These are phyloP conservation scores for Plectosphaerella cucumerina DNA, from an alignment of 2,329 filamentous ascomycete species.

Conservation along the genomic window DNA sequence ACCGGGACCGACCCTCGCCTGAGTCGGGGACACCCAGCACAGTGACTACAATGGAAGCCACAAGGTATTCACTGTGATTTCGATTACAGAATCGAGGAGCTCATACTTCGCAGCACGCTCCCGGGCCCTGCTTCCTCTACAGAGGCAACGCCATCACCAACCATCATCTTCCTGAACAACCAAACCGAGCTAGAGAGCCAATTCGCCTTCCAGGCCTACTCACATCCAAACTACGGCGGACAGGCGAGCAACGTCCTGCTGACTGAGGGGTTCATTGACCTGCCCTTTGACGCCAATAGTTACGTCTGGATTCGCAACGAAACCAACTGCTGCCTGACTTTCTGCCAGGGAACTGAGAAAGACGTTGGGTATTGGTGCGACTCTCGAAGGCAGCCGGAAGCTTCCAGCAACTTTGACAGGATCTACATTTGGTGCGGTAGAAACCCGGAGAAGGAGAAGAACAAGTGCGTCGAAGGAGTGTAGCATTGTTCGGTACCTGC, in stretches of 20 bases:
- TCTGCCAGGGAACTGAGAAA: constrained; percentile 10
- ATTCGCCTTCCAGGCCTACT: constrained; percentile 27
- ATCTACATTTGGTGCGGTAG: neutral
- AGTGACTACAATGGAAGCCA: no score
- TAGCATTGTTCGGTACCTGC: neutral
- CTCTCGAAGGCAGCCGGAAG: neutral
- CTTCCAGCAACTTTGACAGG: neutral
- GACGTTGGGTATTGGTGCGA: constrained; percentile 5
- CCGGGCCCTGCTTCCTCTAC: neutral
- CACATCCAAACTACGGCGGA: constrained; percentile 17
- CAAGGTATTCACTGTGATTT: no score
- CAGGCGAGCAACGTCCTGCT: constrained; percentile 15
- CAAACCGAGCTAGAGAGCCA: constrained; percentile 9
- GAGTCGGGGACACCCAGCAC: neutral
- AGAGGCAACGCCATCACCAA: constrained; percentile 1
- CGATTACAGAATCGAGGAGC: no score
- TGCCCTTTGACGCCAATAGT: constrained; percentile 14
- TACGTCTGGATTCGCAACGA: constrained; percentile 16
- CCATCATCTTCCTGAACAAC: constrained; percentile 18
- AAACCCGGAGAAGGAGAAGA: neutral
- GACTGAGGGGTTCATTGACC: constrained; percentile 18
- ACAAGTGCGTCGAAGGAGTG: neutral
- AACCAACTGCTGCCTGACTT: constrained; percentile 17
- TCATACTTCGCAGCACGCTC: neutral
- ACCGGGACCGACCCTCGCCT: neutral